These are phyloP conservation scores for Symmetrospora coprosmae DNA, from an alignment of 768 basidiomycete species.

Conservation along the genomic window DNA sequence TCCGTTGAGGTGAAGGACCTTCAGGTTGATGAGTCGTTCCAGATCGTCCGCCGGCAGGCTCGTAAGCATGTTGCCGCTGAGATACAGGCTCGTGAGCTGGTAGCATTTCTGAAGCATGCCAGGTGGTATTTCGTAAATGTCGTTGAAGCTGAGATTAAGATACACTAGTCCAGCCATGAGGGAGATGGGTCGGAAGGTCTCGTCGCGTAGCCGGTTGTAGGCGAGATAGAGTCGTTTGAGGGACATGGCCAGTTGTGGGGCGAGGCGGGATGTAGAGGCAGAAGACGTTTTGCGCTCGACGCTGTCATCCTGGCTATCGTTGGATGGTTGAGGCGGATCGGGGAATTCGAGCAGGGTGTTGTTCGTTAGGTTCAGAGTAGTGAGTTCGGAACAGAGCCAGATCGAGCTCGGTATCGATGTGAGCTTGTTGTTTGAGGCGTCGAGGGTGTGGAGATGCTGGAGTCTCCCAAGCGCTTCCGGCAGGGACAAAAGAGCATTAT, in stretches of 20 bases:
- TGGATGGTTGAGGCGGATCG: slow-evolving; percentile 40
- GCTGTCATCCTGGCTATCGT: slow-evolving; percentile 19
- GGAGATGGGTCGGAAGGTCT: slow-evolving; percentile 58
- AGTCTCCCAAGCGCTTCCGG: slow-evolving; percentile 64
- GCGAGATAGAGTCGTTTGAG: slow-evolving; percentile 70
- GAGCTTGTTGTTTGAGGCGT: slow-evolving; percentile 83
- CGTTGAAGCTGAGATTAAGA: slow-evolving; percentile 87
- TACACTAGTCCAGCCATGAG: slow-evolving; percentile 61
- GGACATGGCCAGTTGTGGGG: slow-evolving; percentile 50
- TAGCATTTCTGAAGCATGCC: slow-evolving; percentile 57
- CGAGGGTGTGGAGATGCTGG: slow-evolving; percentile 57
- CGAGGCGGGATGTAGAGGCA: slow-evolving; percentile 18
- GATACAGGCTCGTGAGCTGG: slow-evolving; percentile 68
- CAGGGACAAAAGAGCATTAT: slow-evolving; percentile 66
- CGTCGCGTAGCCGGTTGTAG: slow-evolving; percentile 74
- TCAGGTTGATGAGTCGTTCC: slow-evolving; percentile 51
- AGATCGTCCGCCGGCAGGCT: slow-evolving; percentile 81
- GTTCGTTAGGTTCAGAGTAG: slow-evolving; percentile 67
- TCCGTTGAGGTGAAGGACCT: slow-evolving; percentile 75
- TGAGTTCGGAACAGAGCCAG: slow-evolving; percentile 68
- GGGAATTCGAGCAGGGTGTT: slow-evolving; percentile 66
- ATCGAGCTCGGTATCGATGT: slow-evolving; percentile 56
- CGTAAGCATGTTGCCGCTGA: slow-evolving; percentile 88
- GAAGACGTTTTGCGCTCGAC: slow-evolving; percentile 42
- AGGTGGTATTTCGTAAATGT: slow-evolving; percentile 72